Evolutionary conservation across 129 eudicot species (phyloP), one percentile per base, ranked within the genome.

Genomic region (Arctium lappa): DNA sequence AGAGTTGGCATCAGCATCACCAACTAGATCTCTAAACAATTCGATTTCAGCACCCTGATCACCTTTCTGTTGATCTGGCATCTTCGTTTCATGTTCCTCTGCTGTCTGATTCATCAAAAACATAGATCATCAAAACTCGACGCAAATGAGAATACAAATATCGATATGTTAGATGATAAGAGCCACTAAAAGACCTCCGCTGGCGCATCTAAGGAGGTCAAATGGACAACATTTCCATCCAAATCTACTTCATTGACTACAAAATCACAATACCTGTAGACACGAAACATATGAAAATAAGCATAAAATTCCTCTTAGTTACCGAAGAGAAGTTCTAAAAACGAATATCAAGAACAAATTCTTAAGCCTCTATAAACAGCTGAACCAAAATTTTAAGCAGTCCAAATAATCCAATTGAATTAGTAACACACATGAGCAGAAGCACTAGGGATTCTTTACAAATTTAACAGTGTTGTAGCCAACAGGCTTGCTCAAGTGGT

Each of bases 241-340:
- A 93, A 81, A 87, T 87, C 99, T 13, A 96, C 98, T 90, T 96
- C 99, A 75, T 96, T 96, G 37, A 96, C 99, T 32, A 93, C 90
- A 84, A 96, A 96, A 88, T 96, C 99, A 72, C 98, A 88, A 82
- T 96, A 96, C 90, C 99, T 94, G 80, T 22, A 85, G 15, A 60
- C 38, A 80, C 0, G 27, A 85, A 63, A 73, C 72, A 79, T 3
- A 53, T 34, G 36, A 29, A 74, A 39, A 74, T 16, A 74, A 42
- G 33, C 31, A 36, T 13, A 68, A 70, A 65, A 3, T 40, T 66
- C 13, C 13, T 27, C 12, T 56, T 73, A 4, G 7, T 68, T 5
- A 69, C 34, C 12, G 34, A 8, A 66, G 8, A 63, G 15, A 78
- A 65, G 33, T 65, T 65, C 33, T 27, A 7, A 22, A 22, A 22